phyloP scores from a whole-genome alignment of 73 alveolate species.

The Uronychia setigera region DNA sequence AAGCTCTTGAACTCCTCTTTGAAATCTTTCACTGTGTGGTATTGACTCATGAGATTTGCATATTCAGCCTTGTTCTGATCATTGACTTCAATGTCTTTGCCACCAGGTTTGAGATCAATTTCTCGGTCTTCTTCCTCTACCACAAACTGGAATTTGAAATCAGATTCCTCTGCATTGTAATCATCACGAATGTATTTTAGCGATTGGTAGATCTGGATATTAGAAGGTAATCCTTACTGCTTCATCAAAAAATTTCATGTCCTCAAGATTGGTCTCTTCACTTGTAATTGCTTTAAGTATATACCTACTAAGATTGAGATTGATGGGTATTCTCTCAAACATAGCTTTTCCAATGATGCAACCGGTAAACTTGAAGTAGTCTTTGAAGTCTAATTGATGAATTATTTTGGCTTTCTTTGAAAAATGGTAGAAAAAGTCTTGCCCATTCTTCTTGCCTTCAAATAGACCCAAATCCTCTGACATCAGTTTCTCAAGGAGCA shows the following conservation, averaged over 20 bases:
- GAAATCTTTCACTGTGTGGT: constrained; percentile 42
- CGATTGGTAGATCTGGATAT: constrained; percentile 31
- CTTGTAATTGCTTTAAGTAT: constrained; percentile 63
- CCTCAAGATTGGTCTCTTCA: constrained; percentile 29
- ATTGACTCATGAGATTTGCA: constrained; percentile 60
- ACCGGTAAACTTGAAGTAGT: constrained; percentile 69
- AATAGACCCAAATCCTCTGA: constrained; percentile 60
- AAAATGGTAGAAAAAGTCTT: constrained; percentile 17
- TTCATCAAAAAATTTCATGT: constrained; percentile 52
- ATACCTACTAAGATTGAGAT: constrained; percentile 45
- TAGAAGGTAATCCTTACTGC: constrained; percentile 24
- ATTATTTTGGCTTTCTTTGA: background rate
- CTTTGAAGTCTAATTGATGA: constrained; percentile 2
- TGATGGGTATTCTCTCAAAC: constrained; percentile 83
- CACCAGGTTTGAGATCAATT: constrained; percentile 58
- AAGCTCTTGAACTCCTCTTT: constrained; percentile 61
- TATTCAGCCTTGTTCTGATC: constrained; percentile 55
- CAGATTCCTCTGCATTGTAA: constrained; percentile 23
- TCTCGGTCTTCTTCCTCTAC: constrained; percentile 37
- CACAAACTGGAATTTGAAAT: constrained; percentile 29
- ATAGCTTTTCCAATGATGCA: constrained; percentile 80
- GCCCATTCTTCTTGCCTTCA: constrained; percentile 41
- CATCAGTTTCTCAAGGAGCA: constrained; percentile 56
- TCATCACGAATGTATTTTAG: constrained; percentile 54
- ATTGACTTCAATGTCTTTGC: constrained; percentile 44